Evolutionary conservation across 129 eudicot genomes (phyloP).

Genomic region (Chrysanthemum seticuspe): DNA sequence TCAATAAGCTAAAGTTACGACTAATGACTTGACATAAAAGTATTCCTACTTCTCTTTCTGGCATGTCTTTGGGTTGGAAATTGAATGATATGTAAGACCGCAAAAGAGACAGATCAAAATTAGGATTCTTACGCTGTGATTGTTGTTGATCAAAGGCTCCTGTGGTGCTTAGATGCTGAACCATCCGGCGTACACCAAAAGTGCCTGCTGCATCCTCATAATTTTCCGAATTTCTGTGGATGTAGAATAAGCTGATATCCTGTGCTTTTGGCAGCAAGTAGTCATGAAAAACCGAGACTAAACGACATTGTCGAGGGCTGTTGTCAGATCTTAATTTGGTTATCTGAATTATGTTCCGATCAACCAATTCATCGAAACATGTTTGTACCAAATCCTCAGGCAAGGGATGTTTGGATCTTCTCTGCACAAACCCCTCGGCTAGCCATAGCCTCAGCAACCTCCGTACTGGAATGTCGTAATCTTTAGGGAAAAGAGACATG

Average conservation of each 20-base stretch:
- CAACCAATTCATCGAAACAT: constrained; percentile 44
- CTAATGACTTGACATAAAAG: constrained; percentile 35
- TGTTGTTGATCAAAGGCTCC: constrained; percentile 17
- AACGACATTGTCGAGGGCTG: constrained; percentile 47
- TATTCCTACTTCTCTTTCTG: constrained; percentile 47
- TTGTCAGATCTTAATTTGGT: constrained; percentile 58
- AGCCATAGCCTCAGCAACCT: constrained; percentile 53
- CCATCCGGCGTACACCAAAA: constrained; percentile 40
- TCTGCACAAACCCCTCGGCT: constrained; percentile 58
- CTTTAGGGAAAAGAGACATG: constrained; percentile 53
- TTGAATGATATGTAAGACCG: constrained; percentile 57
- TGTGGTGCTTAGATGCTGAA: constrained; percentile 29
- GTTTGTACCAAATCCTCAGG: constrained; percentile 44
- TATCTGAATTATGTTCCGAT: constrained; percentile 44
- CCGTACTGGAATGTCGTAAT: constrained; percentile 46
- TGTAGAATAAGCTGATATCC: constrained; percentile 46
- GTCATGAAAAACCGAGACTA: constrained; percentile 46
- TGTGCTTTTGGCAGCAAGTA: constrained; percentile 43
- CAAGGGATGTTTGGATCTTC: neutral
- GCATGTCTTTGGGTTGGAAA: constrained; percentile 37
- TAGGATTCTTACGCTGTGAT: constrained; percentile 15
- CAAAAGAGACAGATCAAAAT: constrained; percentile 27
- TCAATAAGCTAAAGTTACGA: constrained; percentile 35
- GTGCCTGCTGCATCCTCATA: constrained; percentile 17
- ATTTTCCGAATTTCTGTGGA: constrained; percentile 26